A percentile compares a stretch with the other conserved stretches of the same genome.
These are phyloP conservation scores for Keithomyces neogunnii DNA, from an alignment of 2,329 filamentous ascomycete genomes.

Conservation along the genomic window DNA sequence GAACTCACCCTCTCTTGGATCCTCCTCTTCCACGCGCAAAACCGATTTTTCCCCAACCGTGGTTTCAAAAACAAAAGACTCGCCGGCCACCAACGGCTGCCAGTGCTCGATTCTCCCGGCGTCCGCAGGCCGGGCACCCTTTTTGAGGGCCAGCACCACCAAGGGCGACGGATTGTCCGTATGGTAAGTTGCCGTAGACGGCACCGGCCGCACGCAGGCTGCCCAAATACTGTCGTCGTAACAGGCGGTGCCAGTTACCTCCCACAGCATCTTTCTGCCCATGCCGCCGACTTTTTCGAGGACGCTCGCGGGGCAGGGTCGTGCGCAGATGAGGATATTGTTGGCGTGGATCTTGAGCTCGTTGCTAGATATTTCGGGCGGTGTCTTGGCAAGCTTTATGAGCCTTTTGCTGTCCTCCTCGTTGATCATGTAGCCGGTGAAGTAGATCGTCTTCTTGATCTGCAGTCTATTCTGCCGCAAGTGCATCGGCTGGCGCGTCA, in stretches of 20 bases:
- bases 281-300: slow-evolving; percentile 81
- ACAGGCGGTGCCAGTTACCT: slow-evolving; percentile 66
- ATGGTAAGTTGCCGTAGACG: slow-evolving; percentile 58
- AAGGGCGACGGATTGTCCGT: slow-evolving; percentile 72
- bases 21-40: slow-evolving; percentile 69
- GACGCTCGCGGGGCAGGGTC: slow-evolving; percentile 62
- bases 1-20: slow-evolving; percentile 51
- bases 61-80: slow-evolving; percentile 70
- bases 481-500: slow-evolving; percentile 23
- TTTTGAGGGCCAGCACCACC: slow-evolving; percentile 74
- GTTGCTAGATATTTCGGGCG: slow-evolving; percentile 50
- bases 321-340: slow-evolving; percentile 81
- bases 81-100: slow-evolving; percentile 64
- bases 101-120: slow-evolving; percentile 76
- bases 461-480: slow-evolving; percentile 41
- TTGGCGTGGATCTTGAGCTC: slow-evolving; percentile 80
- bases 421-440: slow-evolving; percentile 82
- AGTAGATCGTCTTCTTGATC: slow-evolving; percentile 83
- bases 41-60: slow-evolving; percentile 81
- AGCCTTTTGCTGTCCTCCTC: slow-evolving; percentile 64
- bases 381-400: slow-evolving; percentile 59
- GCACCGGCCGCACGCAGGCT: slow-evolving; percentile 65
- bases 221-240: slow-evolving; percentile 84
- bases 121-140: slow-evolving; percentile 68
- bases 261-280: slow-evolving; percentile 75